Evolutionary conservation across 768 basidiomycete genomes (phyloP).

Genomic region (Pisolithus marmoratus): DNA sequence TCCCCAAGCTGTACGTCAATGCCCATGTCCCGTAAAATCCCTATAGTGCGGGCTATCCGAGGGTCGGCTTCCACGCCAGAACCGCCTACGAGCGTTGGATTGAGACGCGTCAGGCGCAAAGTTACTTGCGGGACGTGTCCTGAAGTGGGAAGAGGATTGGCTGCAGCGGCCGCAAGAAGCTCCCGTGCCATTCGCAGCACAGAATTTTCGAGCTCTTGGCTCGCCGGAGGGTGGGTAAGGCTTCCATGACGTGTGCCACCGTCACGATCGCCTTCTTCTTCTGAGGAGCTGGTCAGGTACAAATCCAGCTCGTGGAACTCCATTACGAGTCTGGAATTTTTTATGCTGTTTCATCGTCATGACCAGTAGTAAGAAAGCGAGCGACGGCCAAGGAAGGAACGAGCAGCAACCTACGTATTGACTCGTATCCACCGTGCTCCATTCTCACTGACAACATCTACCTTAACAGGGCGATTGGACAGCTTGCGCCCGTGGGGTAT

Average conservation of each 20-base stretch:
- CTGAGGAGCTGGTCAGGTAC: conserved; percentile 50
- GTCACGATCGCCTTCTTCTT: conserved; percentile 44
- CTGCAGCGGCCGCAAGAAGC: conserved; percentile 58
- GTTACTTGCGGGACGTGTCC: conserved; percentile 41
- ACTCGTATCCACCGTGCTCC: conserved; percentile 78
- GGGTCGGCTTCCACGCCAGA: conserved; percentile 34
- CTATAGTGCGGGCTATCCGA: conserved; percentile 58
- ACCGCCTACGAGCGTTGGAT: conserved; percentile 33
- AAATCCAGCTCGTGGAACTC: conserved; percentile 86
- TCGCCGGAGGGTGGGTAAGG: conserved; percentile 38
- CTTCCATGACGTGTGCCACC: conserved; percentile 7
- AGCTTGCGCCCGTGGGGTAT: background rate
- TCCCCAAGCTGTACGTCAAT: conserved; percentile 66
- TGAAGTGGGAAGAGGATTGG: conserved; percentile 41
- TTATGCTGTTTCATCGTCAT: conserved; percentile 47
- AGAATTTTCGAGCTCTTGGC: conserved; percentile 63
- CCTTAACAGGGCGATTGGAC: conserved; percentile 43
- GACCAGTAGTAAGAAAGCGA: conserved; percentile 1
- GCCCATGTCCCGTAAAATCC: conserved; percentile 53
- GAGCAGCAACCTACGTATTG: conserved; percentile 70
- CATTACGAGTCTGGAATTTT: conserved; percentile 66
- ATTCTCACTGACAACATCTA: conserved; percentile 74
- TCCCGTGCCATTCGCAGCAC: conserved; percentile 64
- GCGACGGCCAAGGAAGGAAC: background rate
- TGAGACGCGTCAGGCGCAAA: conserved; percentile 66